Percentiles rank a stretch among this genome's conserved stretches.
Conservation (phyloP, 1,139 yeast species). For the Candida sanyaensis region DNA sequence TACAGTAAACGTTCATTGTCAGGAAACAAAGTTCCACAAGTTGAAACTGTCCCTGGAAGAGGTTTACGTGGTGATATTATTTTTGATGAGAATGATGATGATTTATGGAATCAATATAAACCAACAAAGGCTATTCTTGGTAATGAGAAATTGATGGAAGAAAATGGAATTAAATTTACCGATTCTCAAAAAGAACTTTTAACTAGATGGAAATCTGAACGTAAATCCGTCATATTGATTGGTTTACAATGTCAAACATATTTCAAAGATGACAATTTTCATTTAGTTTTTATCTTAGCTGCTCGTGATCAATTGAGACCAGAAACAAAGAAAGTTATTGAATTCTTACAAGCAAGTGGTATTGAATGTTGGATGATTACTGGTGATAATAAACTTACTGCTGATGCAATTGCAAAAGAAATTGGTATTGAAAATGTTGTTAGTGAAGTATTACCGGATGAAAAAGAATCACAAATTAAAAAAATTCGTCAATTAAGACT, state of each 20-base stretch:
- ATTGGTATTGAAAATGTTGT: constrained; percentile 66
- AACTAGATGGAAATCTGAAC: constrained; percentile 58
- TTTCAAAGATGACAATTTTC: constrained; percentile 30
- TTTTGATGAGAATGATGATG: constrained; percentile 19
- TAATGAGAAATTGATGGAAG: constrained; percentile 58
- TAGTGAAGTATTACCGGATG: constrained; percentile 74
- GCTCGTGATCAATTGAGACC: constrained; percentile 67
- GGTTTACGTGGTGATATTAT: constrained; percentile 53
- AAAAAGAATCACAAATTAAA: constrained; percentile 61
- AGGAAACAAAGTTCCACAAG: constrained; percentile 46
- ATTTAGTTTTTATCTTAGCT: constrained; percentile 51
- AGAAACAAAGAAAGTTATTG: constrained; percentile 58
- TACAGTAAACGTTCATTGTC: constrained; percentile 21
- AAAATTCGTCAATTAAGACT: constrained; percentile 46
- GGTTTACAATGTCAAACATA: constrained; percentile 38
- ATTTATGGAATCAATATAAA: constrained; percentile 28
- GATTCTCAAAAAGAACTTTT: constrained; percentile 29
- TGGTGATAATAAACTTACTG: constrained; percentile 72
- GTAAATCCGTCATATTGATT: constrained; percentile 63
- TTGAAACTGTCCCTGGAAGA: constrained; percentile 57
- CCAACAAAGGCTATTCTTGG: constrained; percentile 58
- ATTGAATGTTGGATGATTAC: constrained; percentile 72
- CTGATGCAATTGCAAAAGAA: constrained; percentile 65
- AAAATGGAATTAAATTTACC: constrained; percentile 35
- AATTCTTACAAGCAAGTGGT: constrained; percentile 40